Conservation (phyloP, 495 filamentous ascomycete genomes). For the Penicillium pancosmium region DNA sequence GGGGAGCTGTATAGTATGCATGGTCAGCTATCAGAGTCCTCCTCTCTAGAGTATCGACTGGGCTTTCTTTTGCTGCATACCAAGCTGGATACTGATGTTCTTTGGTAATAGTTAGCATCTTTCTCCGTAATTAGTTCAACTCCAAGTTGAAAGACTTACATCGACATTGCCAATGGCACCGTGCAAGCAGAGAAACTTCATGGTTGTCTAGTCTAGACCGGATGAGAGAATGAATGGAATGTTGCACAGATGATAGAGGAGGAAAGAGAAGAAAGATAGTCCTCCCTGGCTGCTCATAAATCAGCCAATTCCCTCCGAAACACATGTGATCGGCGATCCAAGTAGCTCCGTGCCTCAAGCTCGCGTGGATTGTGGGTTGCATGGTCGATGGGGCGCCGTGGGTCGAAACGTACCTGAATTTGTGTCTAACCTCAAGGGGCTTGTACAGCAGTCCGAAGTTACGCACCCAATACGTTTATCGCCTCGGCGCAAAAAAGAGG, state of each 20-base stretch:
- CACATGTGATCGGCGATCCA: constrained; percentile 21
- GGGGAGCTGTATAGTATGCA: constrained; percentile 28
- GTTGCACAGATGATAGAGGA: constrained; percentile 10
- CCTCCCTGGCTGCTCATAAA: constrained; percentile 11
- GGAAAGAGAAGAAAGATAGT: constrained; percentile 5
- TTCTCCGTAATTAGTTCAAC: constrained; percentile 9
- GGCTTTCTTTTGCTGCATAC: constrained; percentile 16
- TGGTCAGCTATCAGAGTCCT: neutral
- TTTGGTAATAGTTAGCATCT: constrained; percentile 16
- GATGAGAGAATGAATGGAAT: neutral
- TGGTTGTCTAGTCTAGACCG: constrained; percentile 16
- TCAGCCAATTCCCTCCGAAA: constrained; percentile 18
- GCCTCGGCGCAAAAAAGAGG: constrained; percentile 14
- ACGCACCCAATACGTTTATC: constrained; percentile 18
- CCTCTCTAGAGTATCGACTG: neutral
- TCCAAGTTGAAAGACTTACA: constrained; percentile 11
- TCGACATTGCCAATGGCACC: constrained; percentile 38
- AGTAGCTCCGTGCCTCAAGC: constrained; percentile 8
- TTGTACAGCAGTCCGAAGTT: constrained; percentile 20
- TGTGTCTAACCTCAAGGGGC: constrained; percentile 20
- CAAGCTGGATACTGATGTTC: constrained; percentile 58
- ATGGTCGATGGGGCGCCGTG: neutral
- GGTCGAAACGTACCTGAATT: constrained; percentile 21
- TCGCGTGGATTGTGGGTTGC: constrained; percentile 23
- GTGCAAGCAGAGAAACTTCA: constrained; percentile 34